Conservation (phyloP, 345 rosid species). For the Fremontodendron californicum region DNA sequence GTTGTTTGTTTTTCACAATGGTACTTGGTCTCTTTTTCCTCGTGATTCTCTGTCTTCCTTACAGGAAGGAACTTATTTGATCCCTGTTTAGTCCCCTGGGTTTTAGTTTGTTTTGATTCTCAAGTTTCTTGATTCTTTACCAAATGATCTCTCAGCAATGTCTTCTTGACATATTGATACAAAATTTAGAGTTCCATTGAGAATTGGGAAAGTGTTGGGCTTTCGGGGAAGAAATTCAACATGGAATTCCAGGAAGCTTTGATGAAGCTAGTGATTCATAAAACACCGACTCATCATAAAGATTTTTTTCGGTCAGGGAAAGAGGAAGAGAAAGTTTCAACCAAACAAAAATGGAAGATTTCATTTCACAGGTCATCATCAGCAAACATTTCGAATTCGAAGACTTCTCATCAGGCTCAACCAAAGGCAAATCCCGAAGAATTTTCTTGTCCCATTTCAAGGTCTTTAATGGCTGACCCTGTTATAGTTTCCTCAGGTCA, state of each 20-base stretch:
- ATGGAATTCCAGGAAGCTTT: constrained; percentile 54
- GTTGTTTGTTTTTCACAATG: not conserved
- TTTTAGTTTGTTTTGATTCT: not conserved
- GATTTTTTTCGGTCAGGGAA: not conserved
- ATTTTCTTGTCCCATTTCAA: constrained; percentile 74
- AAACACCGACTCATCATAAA: constrained; percentile 23
- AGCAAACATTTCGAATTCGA: constrained; percentile 2
- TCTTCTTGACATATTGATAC: not conserved
- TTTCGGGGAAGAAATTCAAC: not conserved
- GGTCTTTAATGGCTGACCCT: constrained; percentile 74
- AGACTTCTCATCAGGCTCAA: constrained; percentile 8
- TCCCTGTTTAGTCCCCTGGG: not conserved
- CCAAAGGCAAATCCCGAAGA: constrained; percentile 36
- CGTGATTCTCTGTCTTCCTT: not conserved
- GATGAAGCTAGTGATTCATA: constrained; percentile 35
- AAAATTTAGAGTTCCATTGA: not conserved
- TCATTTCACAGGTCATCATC: constrained; percentile 40
- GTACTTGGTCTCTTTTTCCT: constrained; percentile 13
- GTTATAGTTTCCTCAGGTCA: constrained; percentile 91
- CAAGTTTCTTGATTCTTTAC: not conserved
- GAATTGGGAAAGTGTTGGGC: not conserved
- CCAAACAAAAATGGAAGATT: constrained; percentile 48
- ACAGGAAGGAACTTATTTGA: not conserved
- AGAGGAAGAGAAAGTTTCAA: constrained; percentile 9
- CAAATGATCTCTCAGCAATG: constrained; percentile 19